Conservation (phyloP, 2,329 filamentous ascomycete genomes). For the Daldinia sp. region DNA sequence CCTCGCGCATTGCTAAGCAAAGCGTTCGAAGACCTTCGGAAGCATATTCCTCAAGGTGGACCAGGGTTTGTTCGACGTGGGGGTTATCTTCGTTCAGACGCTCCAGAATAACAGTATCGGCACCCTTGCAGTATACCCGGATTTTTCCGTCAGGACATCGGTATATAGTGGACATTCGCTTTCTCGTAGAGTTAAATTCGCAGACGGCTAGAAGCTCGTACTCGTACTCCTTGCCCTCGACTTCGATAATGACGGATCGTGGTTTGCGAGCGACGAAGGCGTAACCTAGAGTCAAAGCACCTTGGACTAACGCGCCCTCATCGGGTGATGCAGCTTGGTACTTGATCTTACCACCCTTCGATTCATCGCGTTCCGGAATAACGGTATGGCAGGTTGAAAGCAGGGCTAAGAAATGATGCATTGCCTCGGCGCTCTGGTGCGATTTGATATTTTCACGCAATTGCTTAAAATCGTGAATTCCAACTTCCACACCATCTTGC, state of each 20-base stretch:
- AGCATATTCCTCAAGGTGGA: conserved; percentile 98
- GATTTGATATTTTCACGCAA: conserved; percentile 73
- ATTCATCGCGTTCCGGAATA: conserved; percentile 86
- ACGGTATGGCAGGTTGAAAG: conserved; percentile 95
- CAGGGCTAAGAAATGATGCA: conserved; percentile 85
- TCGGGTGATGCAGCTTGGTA: conserved; percentile 98
- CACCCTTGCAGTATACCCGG: conserved; percentile 92
- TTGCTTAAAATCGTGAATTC: conserved; percentile 84
- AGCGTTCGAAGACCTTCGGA: conserved; percentile 94
- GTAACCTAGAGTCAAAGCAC: conserved; percentile 85
- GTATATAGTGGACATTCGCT: conserved; percentile 98
- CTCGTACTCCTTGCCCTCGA: conserved; percentile 75
- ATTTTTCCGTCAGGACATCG: conserved; percentile 96
- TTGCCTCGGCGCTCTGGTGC: conserved; percentile 60
- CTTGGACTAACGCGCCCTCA: conserved; percentile 95
- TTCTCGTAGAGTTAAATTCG: conserved; percentile 97
- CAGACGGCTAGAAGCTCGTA: conserved; percentile 96
- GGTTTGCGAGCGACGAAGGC: conserved; percentile 91
- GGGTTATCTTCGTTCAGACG: conserved; percentile 84
- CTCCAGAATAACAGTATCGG: conserved; percentile 96
- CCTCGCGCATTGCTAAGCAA: conserved; percentile 92
- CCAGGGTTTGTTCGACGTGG: conserved; percentile 86
- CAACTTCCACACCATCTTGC: conserved; percentile 79
- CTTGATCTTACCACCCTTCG: conserved; percentile 83
- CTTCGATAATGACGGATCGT: conserved; percentile 82